Evolutionary conservation across 2,329 filamentous ascomycete species (phyloP), one percentile per base, ranked within the genome.

Genomic region (Aspergillus novofumigatus): DNA sequence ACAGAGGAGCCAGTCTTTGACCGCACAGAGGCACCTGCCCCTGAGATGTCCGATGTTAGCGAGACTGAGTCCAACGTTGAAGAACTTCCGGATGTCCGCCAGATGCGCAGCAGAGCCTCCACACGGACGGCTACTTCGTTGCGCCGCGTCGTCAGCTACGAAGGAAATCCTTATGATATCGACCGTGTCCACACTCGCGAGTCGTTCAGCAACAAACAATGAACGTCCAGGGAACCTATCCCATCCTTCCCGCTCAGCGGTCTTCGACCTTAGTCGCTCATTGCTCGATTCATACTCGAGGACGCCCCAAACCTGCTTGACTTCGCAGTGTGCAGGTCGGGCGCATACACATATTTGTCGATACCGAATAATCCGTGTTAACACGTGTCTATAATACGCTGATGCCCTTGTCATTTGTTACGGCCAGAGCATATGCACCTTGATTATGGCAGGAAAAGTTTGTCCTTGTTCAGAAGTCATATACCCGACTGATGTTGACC

Each of bases 141-240:
- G 65, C 62, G 14, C 60, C 59, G 20, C 63, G 65, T 45, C 63
- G 14, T 47, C 23, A 47, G 44, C 44, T 47, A 67, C 38, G 65
- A 68, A 48, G 65, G 65, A 47, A 68, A 67, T 51, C 65, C 65
- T 6, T 68, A 65, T 50, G 64, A 68, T 51, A 52, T 68, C 21
- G 66, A 67, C 45, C 57, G 63, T 51, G 62, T 65, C 17, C 64
- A 68, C 50, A 67, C 65, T 28, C 56, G 62, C 17, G 56, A 67
- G 35, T 68, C 65, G 10, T 62, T 56, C 21, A 26, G 5, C 25
- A 62, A 67, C 25, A 62, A 67, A 9, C 64, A 63, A 52, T 51
- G 54, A 35, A 9, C 38, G 48, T 4, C 29, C 21, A 26, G 45
- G 49, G 9, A 25, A 29, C 17, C 21, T 8, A 5, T 29, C 10